These are phyloP conservation scores for Ligustrum vulgare DNA, from an alignment of 257 asterid species.

Conservation along the genomic window DNA sequence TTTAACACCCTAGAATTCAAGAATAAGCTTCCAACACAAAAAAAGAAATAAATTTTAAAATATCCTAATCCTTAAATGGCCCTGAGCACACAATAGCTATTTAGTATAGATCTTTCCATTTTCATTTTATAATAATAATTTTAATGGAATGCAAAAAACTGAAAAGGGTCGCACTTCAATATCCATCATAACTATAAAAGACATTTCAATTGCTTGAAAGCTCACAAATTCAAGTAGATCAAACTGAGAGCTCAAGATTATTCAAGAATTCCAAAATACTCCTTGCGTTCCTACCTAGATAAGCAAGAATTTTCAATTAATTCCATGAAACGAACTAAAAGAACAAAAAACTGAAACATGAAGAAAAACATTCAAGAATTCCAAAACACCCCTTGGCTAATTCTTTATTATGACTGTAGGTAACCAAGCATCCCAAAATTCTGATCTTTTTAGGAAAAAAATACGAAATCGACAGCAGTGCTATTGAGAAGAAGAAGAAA, in stretches of 20 bases:
- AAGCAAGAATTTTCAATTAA: conserved; percentile 27
- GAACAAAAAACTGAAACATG: conserved; percentile 21
- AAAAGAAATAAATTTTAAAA: conserved; percentile 17
- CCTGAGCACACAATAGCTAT: conserved; percentile 5
- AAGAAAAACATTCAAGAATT: too few species aligned
- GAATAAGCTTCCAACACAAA: conserved; percentile 16
- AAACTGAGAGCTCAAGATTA: conserved; percentile 24
- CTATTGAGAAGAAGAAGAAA: too few species aligned
- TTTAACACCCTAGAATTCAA: conserved; percentile 19
- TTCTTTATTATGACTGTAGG: too few species aligned
- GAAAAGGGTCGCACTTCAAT: conserved; percentile 15
- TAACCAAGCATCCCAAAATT: too few species aligned
- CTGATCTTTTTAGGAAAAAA: too few species aligned
- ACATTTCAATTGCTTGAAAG: conserved; percentile 18
- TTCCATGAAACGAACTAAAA: conserved; percentile 12
- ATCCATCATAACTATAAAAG: not conserved
- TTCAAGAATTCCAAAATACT: conserved; percentile 2
- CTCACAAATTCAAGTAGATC: conserved; percentile 15
- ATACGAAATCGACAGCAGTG: too few species aligned
- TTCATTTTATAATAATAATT: not conserved
- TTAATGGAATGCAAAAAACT: conserved; percentile 30
- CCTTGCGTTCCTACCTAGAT: not conserved
- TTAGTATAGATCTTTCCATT: not conserved
- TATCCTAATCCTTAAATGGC: conserved; percentile 28
- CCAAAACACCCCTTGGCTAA: too few species aligned